Conservation (phyloP, 495 filamentous ascomycete species). For the Penicillium cinerascens region DNA sequence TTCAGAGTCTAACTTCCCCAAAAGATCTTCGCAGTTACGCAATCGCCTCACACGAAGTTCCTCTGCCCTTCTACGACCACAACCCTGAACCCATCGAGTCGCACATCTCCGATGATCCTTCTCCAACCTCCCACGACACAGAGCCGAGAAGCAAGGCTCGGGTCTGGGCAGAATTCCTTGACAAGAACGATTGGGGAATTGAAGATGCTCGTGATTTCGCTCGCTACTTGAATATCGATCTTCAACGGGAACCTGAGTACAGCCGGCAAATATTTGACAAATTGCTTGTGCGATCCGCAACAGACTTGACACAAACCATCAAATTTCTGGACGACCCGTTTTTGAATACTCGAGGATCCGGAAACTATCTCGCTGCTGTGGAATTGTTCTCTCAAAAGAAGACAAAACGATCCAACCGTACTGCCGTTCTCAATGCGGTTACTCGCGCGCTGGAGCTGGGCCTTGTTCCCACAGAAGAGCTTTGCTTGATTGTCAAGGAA, state of each 20-base stretch:
- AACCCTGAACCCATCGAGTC: slow-evolving; percentile 14
- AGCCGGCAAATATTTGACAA: slow-evolving; percentile 41
- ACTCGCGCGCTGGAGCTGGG: slow-evolving; percentile 39
- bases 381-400: slow-evolving; percentile 17
- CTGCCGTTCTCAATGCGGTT: slow-evolving; percentile 27
- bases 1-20: neutral
- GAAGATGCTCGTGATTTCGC: slow-evolving; percentile 29
- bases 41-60: slow-evolving; percentile 8
- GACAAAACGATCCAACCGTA: slow-evolving; percentile 10
- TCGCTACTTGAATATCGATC: slow-evolving; percentile 30
- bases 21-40: slow-evolving; percentile 14
- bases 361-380: slow-evolving; percentile 35
- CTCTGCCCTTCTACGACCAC: slow-evolving; percentile 23
- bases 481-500: slow-evolving; percentile 28
- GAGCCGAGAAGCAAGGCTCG: slow-evolving; percentile 5
- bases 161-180: slow-evolving; percentile 19
- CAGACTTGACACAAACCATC: slow-evolving; percentile 25
- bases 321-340: slow-evolving; percentile 42
- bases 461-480: slow-evolving; percentile 32
- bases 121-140: neutral
- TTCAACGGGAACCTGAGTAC: slow-evolving; percentile 37
- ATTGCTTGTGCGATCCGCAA: slow-evolving; percentile 22
- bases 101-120: neutral
- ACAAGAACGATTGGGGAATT: slow-evolving; percentile 15
- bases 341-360: slow-evolving; percentile 37